Evolutionary conservation across 78 protist genomes (phyloP).

Genomic region (Planoprotostelium fungivorum): DNA sequence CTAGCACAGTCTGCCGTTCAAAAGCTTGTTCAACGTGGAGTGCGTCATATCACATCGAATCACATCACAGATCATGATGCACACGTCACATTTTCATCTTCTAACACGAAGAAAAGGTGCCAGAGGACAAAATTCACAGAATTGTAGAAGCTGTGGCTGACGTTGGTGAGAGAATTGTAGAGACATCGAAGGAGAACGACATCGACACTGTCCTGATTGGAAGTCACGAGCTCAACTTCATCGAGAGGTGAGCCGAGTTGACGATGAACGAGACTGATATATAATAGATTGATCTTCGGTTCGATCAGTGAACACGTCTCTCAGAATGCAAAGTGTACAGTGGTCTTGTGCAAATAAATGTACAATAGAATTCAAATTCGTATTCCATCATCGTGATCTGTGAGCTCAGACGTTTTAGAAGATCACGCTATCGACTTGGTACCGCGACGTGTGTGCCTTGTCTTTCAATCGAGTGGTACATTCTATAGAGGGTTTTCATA

Average conservation of each 20-base stretch:
- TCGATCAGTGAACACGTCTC: not conserved
- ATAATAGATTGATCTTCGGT: not conserved
- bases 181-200: not conserved
- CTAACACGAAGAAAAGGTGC: not conserved
- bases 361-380: no score
- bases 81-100: not conserved
- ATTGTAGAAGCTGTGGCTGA: not conserved
- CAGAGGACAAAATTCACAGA: not conserved
- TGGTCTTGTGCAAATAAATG: not conserved
- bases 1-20: not conserved
- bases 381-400: no score
- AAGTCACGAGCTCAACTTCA: not conserved
- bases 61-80: no score
- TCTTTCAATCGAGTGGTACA: no score
- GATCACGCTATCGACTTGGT: no score
- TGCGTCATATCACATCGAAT: no score
- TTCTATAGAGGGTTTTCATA: no score
- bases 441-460: no score
- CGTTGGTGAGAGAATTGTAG: not conserved
- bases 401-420: no score
- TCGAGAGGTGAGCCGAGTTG: not conserved
- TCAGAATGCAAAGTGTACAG: not conserved
- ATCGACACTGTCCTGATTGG: not conserved
- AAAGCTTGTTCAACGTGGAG: not conserved
- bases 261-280: not conserved